Evolutionary conservation across 2,329 filamentous ascomycete genomes (phyloP), one percentile per base, ranked within the genome.

Genomic region (Dothidotthia symphoricarpi): DNA sequence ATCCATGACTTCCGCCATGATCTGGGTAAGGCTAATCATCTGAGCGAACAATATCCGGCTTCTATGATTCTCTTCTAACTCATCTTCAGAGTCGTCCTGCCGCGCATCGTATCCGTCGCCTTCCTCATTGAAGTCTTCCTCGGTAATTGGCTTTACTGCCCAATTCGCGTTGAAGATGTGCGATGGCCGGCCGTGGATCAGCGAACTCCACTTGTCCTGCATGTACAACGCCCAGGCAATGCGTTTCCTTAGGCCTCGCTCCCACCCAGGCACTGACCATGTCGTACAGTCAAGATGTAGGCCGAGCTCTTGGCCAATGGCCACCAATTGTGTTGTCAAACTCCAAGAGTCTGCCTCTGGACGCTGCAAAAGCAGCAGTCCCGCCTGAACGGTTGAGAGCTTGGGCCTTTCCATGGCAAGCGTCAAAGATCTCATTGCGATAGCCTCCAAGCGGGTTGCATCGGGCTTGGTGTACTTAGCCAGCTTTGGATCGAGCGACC

Each of bases 221-320:
- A 94, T 91, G 63, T 93, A 95, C 34, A 95, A 68, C 2, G 87
- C 89, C 89, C 90, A 95, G 1, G 88, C 88, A 28, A 95, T 77
- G 32, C 90, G 80, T 63, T 91, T 93, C 44, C 90, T 78, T 41
- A 95, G 66, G 0, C 88, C 86, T 53, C 86, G 85, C 65, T 95
- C 89, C 88, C 89, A 95, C 0, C 77, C 76, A 17, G 89, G 87
- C 36, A 95, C 91, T 45, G 87, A 87, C 90, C 90, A 95, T 35
- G 75, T 75, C 4, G 84, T 81, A 69, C 88, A 95, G 67, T 95
- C 88, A 27, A 95, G 80, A 63, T 96, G 89, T 26, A 96, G 72
- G 31, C 90, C 90, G 3, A 96, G 76, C 64, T 95, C 88, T 64
- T 95, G 89, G 1, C 81, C 85, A 28, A 93, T 82, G 15, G 89